These are phyloP conservation scores for Lentinula sp. DNA, from an alignment of 768 basidiomycete genomes.

Conservation along the genomic window DNA sequence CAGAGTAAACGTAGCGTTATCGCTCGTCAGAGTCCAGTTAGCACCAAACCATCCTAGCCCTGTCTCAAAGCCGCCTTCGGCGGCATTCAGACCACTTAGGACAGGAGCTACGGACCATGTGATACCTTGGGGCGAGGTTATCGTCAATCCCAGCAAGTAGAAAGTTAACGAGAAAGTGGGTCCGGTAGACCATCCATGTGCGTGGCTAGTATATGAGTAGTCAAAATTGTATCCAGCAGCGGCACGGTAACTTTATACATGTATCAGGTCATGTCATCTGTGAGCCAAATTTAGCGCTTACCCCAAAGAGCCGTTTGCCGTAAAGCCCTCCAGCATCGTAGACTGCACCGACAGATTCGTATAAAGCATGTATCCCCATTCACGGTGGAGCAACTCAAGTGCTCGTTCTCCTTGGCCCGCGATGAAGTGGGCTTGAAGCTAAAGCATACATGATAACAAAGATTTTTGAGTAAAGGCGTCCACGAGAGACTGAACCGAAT, in stretches of 20 bases:
- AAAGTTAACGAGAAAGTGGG: constrained; percentile 43
- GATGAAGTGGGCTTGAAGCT: constrained; percentile 47
- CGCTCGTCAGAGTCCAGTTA: constrained; percentile 24
- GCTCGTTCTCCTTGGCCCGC: constrained; percentile 39
- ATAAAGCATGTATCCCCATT: constrained; percentile 49
- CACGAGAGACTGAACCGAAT: neutral
- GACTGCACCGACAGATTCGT: constrained; percentile 32
- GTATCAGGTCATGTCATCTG: neutral
- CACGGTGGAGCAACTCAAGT: constrained; percentile 36
- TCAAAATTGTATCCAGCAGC: constrained; percentile 42
- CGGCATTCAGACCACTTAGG: constrained; percentile 30
- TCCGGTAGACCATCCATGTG: constrained; percentile 45
- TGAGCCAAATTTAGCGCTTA: constrained; percentile 12
- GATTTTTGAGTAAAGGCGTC: neutral
- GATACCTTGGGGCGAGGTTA: constrained; percentile 33
- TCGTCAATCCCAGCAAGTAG: constrained; percentile 37
- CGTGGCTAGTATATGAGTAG: constrained; percentile 38
- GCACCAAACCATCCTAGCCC: constrained; percentile 39
- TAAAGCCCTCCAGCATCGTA: constrained; percentile 35
- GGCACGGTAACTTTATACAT: constrained; percentile 30
- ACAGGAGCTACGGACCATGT: constrained; percentile 40
- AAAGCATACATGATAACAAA: neutral
- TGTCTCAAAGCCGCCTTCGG: constrained; percentile 42
- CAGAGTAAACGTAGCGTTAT: constrained; percentile 13
- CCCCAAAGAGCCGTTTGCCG: constrained; percentile 6